phyloP scores from a whole-genome alignment of 2,329 filamentous ascomycete species.

The Chalaropsis thielavioides region DNA sequence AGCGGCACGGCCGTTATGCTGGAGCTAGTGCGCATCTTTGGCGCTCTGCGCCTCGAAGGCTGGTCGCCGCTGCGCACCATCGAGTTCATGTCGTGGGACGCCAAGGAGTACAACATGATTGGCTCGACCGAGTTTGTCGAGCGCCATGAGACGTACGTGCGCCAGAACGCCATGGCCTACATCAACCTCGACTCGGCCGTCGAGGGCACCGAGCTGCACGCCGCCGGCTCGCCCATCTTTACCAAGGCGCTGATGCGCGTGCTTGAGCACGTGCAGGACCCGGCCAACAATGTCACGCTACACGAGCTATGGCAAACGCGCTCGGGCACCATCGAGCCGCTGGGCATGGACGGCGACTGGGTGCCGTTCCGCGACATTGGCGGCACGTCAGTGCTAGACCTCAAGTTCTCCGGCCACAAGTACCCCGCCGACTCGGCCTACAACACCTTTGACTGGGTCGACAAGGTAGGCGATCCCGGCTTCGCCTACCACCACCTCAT shows the following conservation, averaged over 20 bases:
- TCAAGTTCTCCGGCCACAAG: constrained; percentile 54
- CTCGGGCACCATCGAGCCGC: constrained; percentile 45
- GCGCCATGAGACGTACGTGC: constrained; percentile 58
- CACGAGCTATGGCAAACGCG: constrained; percentile 60
- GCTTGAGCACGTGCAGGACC: constrained; percentile 61
- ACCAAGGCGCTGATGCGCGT: constrained; percentile 56
- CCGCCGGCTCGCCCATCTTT: constrained; percentile 69
- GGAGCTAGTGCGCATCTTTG: constrained; percentile 74
- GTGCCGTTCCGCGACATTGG: constrained; percentile 85
- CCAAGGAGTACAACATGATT: constrained; percentile 79
- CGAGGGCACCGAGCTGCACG: constrained; percentile 44
- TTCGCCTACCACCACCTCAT: constrained; percentile 70
- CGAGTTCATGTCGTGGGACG: constrained; percentile 95
- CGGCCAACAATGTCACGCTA: constrained; percentile 55
- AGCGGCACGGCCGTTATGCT: constrained; percentile 84
- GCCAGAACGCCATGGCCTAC: constrained; percentile 66
- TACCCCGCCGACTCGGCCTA: constrained; percentile 73
- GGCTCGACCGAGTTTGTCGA: constrained; percentile 94
- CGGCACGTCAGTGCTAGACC: constrained; percentile 74
- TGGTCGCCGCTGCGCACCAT: constrained; percentile 92
- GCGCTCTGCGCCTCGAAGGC: constrained; percentile 57
- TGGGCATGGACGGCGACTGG: constrained; percentile 68
- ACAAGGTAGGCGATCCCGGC: constrained; percentile 61
- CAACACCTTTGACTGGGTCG: constrained; percentile 81
- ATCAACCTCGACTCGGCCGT: constrained; percentile 82